Evolutionary conservation across 805 yeast species (phyloP).

Genomic region (Myxozyma sirexii): DNA sequence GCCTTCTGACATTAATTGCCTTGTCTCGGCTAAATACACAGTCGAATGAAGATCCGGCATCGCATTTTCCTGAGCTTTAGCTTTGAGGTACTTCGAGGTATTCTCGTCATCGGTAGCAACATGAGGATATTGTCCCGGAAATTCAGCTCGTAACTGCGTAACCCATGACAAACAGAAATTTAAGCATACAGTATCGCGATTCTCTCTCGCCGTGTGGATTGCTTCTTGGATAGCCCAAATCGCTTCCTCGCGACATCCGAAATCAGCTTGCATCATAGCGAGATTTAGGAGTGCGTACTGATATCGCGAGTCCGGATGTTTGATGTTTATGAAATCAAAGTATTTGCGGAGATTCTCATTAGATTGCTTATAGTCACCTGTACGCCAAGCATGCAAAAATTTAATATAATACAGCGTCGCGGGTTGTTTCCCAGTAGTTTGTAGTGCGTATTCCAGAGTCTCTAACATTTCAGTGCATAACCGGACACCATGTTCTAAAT

Average conservation of each 20-base stretch:
- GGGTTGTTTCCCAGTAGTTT: conserved; percentile 38
- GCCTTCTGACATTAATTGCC: conserved; percentile 33
- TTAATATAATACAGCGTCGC: conserved; percentile 36
- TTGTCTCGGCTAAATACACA: conserved; percentile 67
- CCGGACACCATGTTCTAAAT: conserved; percentile 1
- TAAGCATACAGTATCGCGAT: conserved; percentile 71
- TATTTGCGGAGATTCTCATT: conserved; percentile 59
- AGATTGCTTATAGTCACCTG: conserved; percentile 58
- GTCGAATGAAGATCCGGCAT: conserved; percentile 46
- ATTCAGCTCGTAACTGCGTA: conserved; percentile 65
- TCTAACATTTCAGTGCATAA: not conserved
- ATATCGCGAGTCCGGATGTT: conserved; percentile 51
- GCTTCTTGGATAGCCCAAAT: conserved; percentile 79
- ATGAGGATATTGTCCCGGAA: conserved; percentile 59
- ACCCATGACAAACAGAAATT: conserved; percentile 76
- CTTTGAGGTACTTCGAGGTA: conserved; percentile 61
- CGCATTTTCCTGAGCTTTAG: conserved; percentile 52
- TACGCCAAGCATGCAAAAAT: conserved; percentile 52
- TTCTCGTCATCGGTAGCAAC: conserved; percentile 65
- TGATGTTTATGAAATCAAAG: conserved; percentile 69
- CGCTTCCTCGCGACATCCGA: conserved; percentile 69
- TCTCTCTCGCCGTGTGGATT: conserved; percentile 82
- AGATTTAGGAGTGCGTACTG: conserved; percentile 75
- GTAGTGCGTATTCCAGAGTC: conserved; percentile 49
- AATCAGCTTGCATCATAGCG: conserved; percentile 71